Conservation (phyloP, 805 yeast species). For the Isabelozyma heimii region DNA sequence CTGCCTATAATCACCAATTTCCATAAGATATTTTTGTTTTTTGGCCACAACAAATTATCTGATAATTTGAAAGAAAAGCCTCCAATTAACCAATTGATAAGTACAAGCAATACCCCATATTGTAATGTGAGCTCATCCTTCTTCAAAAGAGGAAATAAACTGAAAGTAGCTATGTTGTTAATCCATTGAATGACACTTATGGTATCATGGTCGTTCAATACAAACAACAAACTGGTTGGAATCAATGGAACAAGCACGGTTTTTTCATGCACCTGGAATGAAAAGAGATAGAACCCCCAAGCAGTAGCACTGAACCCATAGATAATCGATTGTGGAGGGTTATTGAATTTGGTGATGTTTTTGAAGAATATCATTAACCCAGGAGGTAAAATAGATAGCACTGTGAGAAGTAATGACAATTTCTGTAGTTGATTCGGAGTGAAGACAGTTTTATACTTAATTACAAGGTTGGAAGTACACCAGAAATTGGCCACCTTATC, state of each 20-base stretch:
- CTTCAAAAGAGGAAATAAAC: conserved; percentile 82
- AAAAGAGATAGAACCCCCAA: conserved; percentile 83
- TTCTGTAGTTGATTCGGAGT: conserved; percentile 56
- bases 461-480: conserved; percentile 84
- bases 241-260: conserved; percentile 82
- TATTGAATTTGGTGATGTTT: conserved; percentile 13
- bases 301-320: conserved; percentile 84
- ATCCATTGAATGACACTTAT: conserved; percentile 85
- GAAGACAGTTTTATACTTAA: conserved; percentile 65
- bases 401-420: conserved; percentile 53
- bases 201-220: conserved; percentile 53
- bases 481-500: conserved; percentile 97
- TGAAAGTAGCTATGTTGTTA: conserved; percentile 77
- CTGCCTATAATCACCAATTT: conserved; percentile 21
- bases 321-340: conserved; percentile 15
- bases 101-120: conserved; percentile 54
- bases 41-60: conserved; percentile 19
- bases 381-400: conserved; percentile 33
- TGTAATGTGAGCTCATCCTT: conserved; percentile 76
- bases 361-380: conserved; percentile 36
- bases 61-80: conserved; percentile 11
- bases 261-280: conserved; percentile 96
- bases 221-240: conserved; percentile 71
- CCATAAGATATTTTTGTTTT: conserved; percentile 20
- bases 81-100: conserved; percentile 45